Conservation (phyloP, 2,329 filamentous ascomycete species). For the Lasiodiplodia theobromae region DNA sequence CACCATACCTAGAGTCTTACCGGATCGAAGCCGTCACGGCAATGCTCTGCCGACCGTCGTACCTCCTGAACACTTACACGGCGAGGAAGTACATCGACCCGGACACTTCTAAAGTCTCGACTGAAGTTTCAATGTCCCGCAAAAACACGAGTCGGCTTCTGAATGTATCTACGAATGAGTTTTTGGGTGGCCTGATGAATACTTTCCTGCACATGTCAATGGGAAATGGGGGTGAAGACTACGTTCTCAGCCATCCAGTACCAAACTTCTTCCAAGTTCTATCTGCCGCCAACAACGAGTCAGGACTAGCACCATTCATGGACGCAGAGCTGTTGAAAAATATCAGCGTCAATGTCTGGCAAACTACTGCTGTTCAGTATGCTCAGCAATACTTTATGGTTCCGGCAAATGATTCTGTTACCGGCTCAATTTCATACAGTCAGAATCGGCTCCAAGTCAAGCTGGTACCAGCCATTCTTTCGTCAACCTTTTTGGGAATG, state of each 20-base stretch:
- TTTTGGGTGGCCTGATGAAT: neutral
- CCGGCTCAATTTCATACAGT: neutral
- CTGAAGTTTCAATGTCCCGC: neutral
- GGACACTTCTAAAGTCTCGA: neutral
- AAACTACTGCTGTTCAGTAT: neutral
- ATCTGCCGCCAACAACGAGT: neutral
- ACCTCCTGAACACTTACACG: neutral
- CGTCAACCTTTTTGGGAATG: neutral
- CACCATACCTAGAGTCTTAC: neutral
- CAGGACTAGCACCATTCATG: neutral
- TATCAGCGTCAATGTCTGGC: neutral
- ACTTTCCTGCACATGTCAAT: neutral
- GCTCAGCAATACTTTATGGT: neutral
- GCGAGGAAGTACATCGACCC: neutral
- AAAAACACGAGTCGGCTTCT: neutral
- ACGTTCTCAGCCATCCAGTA: neutral
- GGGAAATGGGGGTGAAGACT: neutral
- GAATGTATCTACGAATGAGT: neutral
- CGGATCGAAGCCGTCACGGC: neutral
- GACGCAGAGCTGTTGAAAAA: neutral
- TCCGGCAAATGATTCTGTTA: neutral
- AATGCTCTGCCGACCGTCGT: neutral
- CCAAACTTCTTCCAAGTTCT: neutral
- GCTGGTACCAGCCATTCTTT: neutral
- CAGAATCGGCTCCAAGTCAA: neutral